Percentiles rank a stretch among this genome's conserved stretches.
These are phyloP conservation scores for Phytophthora ohioensis DNA, from an alignment of 352 stramenopile species.

Conservation along the genomic window DNA sequence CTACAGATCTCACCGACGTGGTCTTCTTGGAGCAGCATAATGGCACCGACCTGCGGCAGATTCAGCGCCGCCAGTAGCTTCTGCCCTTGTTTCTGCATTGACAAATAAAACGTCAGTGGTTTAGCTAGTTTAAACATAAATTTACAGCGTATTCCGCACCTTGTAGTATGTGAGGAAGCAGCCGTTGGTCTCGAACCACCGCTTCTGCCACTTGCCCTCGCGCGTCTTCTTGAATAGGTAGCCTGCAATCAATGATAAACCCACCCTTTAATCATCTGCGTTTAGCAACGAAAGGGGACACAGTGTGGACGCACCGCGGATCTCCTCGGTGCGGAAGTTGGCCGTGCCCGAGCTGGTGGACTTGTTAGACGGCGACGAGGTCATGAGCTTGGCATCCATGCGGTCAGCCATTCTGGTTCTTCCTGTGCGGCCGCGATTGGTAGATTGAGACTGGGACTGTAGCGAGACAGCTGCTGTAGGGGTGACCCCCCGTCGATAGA, in stretches of 20 bases:
- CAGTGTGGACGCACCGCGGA: conserved; percentile 47
- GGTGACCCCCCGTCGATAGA: conserved; percentile 17
- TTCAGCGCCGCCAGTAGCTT: conserved; percentile 96
- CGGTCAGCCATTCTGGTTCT: conserved; percentile 39
- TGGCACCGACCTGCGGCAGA: conserved; percentile 92
- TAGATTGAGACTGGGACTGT: conserved; percentile 28
- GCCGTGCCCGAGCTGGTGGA: conserved; percentile 57
- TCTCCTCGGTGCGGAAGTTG: conserved; percentile 83
- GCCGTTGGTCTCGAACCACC: conserved; percentile 99
- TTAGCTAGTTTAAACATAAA: background rate
- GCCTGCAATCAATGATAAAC: conserved; percentile 45
- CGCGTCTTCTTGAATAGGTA: conserved; percentile 96
- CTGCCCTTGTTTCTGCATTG: conserved; percentile 84
- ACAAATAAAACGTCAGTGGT: conserved; percentile 2
- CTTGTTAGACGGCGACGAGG: conserved; percentile 54
- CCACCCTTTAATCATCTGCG: conserved; percentile 6
- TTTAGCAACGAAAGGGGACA: background rate
- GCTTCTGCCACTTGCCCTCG: conserved; percentile 96
- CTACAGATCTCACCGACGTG: conserved; percentile 50
- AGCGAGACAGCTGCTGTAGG: conserved; percentile 1
- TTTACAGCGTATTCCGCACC: conserved; percentile 46
- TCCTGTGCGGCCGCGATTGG: conserved; percentile 25
- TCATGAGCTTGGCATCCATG: conserved; percentile 55
- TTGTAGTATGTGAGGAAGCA: conserved; percentile 99
- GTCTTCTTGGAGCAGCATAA: conserved; percentile 78